Evolutionary conservation across 139 green algal genomes (phyloP).

Genomic region (Tetradesmus lagerheimii): DNA sequence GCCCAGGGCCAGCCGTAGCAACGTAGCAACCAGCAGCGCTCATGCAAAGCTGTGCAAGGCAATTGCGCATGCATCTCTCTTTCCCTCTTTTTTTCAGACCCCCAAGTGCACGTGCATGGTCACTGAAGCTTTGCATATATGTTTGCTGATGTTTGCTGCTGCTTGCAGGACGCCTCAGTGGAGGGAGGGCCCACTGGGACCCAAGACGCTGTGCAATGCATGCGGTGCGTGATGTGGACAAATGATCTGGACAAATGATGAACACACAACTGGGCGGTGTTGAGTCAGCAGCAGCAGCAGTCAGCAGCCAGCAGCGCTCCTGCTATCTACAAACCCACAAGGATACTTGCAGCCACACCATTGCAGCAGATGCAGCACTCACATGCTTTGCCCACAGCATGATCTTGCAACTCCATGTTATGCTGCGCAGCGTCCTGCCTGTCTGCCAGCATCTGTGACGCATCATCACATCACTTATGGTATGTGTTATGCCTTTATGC

Average conservation of each 20-base stretch:
- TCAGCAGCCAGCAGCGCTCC: not conserved
- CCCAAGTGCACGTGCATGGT: not conserved
- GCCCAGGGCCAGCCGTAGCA: not conserved
- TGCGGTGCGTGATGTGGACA: slow-evolving; percentile 64
- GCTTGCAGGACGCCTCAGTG: slow-evolving; percentile 75
- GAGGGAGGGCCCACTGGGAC: slow-evolving; percentile 80
- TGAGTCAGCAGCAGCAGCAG: not conserved
- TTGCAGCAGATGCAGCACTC: not conserved
- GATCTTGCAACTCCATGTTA: no score
- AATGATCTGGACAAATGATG: not conserved
- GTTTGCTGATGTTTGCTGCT: no score
- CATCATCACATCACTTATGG: not conserved
- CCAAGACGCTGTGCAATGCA: slow-evolving; percentile 88
- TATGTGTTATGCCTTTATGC: not conserved
- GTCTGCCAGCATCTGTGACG: no score
- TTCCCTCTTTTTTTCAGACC: not conserved
- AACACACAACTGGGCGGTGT: not conserved
- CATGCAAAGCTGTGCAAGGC: not conserved
- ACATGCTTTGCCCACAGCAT: no score
- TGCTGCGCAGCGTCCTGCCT: not conserved
- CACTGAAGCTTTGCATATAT: not conserved
- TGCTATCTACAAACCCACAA: no score
- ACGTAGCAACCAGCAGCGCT: not conserved
- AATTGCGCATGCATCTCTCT: not conserved
- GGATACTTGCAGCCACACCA: not conserved